Conservation (phyloP, 441 rosid species). For the Biscutella auriculata region DNA sequence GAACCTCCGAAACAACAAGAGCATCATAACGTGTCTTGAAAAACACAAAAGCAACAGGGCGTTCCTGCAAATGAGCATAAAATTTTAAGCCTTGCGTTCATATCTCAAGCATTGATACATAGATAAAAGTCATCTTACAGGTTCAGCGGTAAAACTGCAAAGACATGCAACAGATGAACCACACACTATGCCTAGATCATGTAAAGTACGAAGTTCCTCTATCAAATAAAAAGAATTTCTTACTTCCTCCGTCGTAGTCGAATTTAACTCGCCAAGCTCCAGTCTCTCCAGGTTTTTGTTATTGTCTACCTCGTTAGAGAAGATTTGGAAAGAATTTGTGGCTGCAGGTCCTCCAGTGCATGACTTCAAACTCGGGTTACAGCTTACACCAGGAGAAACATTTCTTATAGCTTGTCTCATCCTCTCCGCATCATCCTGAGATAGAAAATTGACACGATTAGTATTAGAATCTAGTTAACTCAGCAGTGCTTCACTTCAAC, state of each 20-base stretch:
- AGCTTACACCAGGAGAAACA: conserved; percentile 29
- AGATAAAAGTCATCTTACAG: neutral
- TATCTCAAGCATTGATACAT: neutral
- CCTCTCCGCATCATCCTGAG: conserved; percentile 61
- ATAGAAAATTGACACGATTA: neutral
- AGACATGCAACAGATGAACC: conserved; percentile 6
- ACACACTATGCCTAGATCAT: neutral
- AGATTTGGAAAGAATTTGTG: conserved; percentile 41
- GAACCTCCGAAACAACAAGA: conserved; percentile 61
- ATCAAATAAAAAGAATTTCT: conserved; percentile 10
- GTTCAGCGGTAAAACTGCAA: neutral
- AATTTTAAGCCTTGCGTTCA: neutral
- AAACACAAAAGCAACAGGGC: conserved; percentile 81
- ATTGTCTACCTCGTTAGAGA: conserved; percentile 33
- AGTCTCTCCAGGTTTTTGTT: conserved; percentile 15
- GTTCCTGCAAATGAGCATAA: conserved; percentile 17
- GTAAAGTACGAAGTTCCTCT: neutral
- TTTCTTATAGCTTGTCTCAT: conserved; percentile 39
- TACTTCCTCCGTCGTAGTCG: conserved; percentile 42
- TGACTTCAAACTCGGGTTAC: conserved; percentile 26
- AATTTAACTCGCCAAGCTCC: conserved; percentile 26
- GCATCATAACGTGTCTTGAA: conserved; percentile 86
- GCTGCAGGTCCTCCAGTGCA: conserved; percentile 34
- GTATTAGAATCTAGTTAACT: neutral
- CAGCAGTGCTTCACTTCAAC: neutral